Conservation (phyloP, 1,139 yeast genomes). For the Candida sp. region DNA sequence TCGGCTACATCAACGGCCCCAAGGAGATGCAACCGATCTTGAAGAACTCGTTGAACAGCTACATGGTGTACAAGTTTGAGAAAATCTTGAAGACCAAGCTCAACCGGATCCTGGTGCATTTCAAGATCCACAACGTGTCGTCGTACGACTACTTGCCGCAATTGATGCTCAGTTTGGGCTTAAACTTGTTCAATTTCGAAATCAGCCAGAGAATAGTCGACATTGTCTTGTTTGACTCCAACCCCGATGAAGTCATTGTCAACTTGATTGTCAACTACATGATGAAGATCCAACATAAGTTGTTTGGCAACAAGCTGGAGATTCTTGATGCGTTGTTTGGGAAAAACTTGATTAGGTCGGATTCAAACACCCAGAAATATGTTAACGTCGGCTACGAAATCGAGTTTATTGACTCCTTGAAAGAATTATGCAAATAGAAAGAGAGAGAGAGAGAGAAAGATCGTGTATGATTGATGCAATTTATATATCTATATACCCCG, state of each 20-base stretch:
- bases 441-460: not conserved
- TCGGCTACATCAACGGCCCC: conserved; percentile 15
- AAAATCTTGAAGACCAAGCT: conserved; percentile 46
- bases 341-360: not conserved
- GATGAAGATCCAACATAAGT: conserved; percentile 49
- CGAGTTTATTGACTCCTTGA: conserved; percentile 48
- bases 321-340: conserved; percentile 39
- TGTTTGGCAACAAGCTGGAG: conserved; percentile 56
- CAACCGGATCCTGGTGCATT: conserved; percentile 54
- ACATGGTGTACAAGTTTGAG: conserved; percentile 42
- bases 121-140: conserved; percentile 40
- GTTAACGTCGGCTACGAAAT: conserved; percentile 53
- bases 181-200: conserved; percentile 28
- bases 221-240: conserved; percentile 55
- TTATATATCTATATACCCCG: conserved; percentile 6
- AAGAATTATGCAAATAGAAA: conserved; percentile 20
- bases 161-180: conserved; percentile 22
- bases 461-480: not conserved
- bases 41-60: conserved; percentile 10
- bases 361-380: conserved; percentile 19
- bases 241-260: conserved; percentile 35
- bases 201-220: conserved; percentile 48
- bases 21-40: conserved; percentile 10
- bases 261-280: conserved; percentile 54
- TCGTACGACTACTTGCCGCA: conserved; percentile 31